phyloP scores from a whole-genome alignment of 768 basidiomycete genomes.

The Myochromella boudieri region DNA sequence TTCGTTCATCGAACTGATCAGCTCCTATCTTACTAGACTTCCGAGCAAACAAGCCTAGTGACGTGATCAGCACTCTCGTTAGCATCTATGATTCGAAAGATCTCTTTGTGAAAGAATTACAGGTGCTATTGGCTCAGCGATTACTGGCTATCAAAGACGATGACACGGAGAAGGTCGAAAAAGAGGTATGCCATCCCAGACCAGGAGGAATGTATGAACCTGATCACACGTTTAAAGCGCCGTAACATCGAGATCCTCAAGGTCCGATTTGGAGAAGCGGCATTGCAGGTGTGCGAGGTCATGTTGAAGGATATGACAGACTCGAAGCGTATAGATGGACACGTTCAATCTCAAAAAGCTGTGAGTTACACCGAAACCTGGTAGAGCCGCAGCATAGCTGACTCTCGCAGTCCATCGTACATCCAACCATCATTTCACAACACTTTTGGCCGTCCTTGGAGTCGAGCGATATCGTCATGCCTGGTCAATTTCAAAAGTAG shows the following conservation, averaged over 20 bases:
- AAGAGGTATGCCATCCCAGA: conserved; percentile 40
- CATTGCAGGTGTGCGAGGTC: conserved; percentile 94
- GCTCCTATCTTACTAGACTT: conserved; percentile 57
- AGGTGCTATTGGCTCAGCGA: conserved; percentile 86
- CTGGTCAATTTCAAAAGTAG: conserved; percentile 84
- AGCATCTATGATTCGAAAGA: conserved; percentile 98
- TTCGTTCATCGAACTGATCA: not conserved
- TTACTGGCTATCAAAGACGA: conserved; percentile 80
- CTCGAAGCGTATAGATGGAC: conserved; percentile 86
- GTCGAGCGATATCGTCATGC: conserved; percentile 70
- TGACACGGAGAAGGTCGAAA: conserved; percentile 75
- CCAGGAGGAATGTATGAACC: not conserved
- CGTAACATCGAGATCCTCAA: conserved; percentile 93
- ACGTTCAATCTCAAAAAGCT: conserved; percentile 71
- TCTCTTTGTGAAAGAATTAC: conserved; percentile 93
- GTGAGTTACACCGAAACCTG: conserved; percentile 39
- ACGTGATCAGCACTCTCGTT: conserved; percentile 94
- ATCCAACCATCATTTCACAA: conserved; percentile 88
- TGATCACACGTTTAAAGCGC: conserved; percentile 49
- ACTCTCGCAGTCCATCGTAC: conserved; percentile 58
- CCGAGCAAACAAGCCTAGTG: conserved; percentile 85
- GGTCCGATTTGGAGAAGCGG: conserved; percentile 91
- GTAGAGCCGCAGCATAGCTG: not conserved
- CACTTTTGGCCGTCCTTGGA: conserved; percentile 95
- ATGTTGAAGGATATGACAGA: conserved; percentile 98